Base-by-base conservation (phyloP, 768 basidiomycete species). In the Podaxis sp. region DNA sequence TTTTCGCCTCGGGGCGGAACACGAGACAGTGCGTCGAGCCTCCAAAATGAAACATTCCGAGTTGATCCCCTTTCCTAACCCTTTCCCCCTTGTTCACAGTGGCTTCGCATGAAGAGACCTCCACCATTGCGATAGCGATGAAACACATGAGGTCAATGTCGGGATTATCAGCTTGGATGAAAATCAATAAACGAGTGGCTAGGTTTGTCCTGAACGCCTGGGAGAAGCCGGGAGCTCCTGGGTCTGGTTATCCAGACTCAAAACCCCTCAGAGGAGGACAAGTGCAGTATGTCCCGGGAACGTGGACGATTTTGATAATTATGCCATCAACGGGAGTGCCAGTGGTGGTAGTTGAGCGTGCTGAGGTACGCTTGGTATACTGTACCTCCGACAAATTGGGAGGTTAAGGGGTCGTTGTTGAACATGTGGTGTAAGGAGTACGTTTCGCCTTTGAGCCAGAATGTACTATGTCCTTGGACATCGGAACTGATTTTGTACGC, bases 11-110 rank as follows among this genome's bases (percentile, higher is more conserved):
- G 11, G 56, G 56, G 7, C 56, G 46, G 18, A 57, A 50, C 25
- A 57, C 56, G 18, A 16, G 85, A 61, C 50, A 82, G 63, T 59
- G 75, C 71, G 61, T 83, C 38, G 82, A 86, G 6, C 84, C 85
- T 9, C 84, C 85, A 71, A 84, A 87, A 67, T 85, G 85, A 79
- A 88, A 84, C 77, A 75, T 79, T 62, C 87, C 87, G 0, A 85
- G 61, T 66, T 86, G 70, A 36, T 87, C 81, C 1, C 88, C 86
- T 62, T 80, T 80, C 57, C 70, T 73, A 21, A 87, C 68, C 46
- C 62, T 62, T 28, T 84, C 68, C 0, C 82, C 80, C 16, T 68
- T 72, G 65, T 69, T 71, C 27, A 86, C 85, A 0, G 71, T 78
- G n/a, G 79, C 66, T 63, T 81, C 77, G 62, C 81, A 83, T 13